phyloP scores from a whole-genome alignment of 345 rosid genomes.

The Theobroma cacao region DNA sequence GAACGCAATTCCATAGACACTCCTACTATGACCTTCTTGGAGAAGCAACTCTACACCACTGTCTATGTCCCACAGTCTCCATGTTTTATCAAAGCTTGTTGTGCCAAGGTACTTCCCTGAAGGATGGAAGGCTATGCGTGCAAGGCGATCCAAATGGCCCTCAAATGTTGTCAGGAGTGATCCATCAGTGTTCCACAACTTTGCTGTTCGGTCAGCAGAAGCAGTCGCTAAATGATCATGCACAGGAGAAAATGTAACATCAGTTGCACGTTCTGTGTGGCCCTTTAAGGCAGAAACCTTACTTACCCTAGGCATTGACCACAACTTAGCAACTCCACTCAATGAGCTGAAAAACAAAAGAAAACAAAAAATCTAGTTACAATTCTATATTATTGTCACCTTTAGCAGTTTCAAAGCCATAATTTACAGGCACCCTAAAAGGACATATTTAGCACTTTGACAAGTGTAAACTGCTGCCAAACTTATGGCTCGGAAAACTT shows the following conservation, averaged over 20 bases:
- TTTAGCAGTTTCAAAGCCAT: constrained; percentile 3
- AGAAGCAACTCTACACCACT: constrained; percentile 85
- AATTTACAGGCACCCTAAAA: neutral
- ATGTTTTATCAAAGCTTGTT: constrained; percentile 93
- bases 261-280: constrained; percentile 89
- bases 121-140: constrained; percentile 91
- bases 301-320: constrained; percentile 78
- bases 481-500: neutral
- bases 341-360: constrained; percentile 46
- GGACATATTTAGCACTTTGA: constrained; percentile 3
- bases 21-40: constrained; percentile 95
- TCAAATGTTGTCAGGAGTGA: constrained; percentile 64
- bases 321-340: constrained; percentile 83
- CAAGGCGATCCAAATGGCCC: constrained; percentile 95
- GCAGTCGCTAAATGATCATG: constrained; percentile 79
- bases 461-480: neutral
- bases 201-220: constrained; percentile 95
- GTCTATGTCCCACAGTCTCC: constrained; percentile 94
- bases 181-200: constrained; percentile 87
- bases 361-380: constrained; percentile 19
- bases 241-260: constrained; percentile 83
- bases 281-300: constrained; percentile 68
- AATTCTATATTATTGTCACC: neutral
- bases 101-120: constrained; percentile 91
- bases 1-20: constrained; percentile 88